Evolutionary conservation across 352 stramenopile species (phyloP), one percentile per base, ranked within the genome.

Genomic region (Globisporangium middletonii): DNA sequence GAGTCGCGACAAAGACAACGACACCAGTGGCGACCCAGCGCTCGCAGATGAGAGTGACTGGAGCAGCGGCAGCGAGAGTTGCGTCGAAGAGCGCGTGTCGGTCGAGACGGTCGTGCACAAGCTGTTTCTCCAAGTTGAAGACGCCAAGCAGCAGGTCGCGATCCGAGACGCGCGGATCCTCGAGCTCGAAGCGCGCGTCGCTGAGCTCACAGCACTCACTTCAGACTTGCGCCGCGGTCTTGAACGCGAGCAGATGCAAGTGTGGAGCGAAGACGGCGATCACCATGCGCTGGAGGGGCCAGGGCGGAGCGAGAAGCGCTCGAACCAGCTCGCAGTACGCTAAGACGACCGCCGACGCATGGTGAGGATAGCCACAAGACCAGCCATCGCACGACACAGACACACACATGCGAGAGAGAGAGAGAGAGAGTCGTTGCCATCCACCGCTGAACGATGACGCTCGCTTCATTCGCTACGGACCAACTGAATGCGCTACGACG

Each of bases 101-200:
- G 47, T 71, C 18, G 69, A 77, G 33, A 57, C 57, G 2, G 69
- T 80, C 28, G 67, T 80, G 33, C 57, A 68, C 30, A 50, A 65
- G 42, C 72, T 81, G 4, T 57, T 64, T 26, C 18, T 53, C 4
- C 65, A 66, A 55, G 41, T 77, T 2, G 49, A 72, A 38, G 53
- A 50, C 3, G 19, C 53, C 4, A 63, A 49, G 4, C 48, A 42
- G 2, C 35, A 64, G 12, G 35, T 28, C 0, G 11, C 35, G 12
- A 52, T 16, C 1, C 69, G 68, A 38, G 67, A 68, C 28, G 30
- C 45, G 3, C 64, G 47, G 11, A 71, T 81, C 38, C 33, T 35
- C 2, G 53, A 71, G 35, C 59, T 81, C 7, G 61, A 77, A 49
- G 33, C 30, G 0, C 51, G 61, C 19, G 53, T 76, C 23, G 49